phyloP scores from a whole-genome alignment of 2,329 filamentous ascomycete species.

The Grosmannia serpens region DNA sequence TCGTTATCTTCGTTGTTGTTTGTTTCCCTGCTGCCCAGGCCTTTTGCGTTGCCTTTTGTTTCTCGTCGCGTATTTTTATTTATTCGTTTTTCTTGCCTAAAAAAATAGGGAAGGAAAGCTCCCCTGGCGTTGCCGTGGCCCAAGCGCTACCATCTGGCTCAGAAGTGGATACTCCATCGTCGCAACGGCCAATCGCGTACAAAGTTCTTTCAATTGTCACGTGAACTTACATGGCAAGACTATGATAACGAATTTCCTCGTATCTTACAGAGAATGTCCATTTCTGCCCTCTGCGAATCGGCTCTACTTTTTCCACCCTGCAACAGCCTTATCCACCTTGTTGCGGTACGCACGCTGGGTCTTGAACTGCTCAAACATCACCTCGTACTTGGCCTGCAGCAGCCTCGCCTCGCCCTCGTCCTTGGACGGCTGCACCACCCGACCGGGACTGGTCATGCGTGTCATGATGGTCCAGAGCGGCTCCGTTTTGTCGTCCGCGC shows the following conservation, averaged over 20 bases:
- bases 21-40: too few relatives aligned
- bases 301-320: constrained; percentile 20
- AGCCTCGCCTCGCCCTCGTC: constrained; percentile 66
- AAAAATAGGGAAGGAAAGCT: background rate
- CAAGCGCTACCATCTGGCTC: background rate
- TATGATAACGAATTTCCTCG: too few relatives aligned
- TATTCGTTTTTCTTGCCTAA: background rate
- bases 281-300: too few relatives aligned
- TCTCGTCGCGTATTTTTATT: constrained; percentile 1
- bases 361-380: constrained; percentile 89
- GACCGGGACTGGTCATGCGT: constrained; percentile 88
- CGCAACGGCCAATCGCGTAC: background rate
- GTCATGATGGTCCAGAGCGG: constrained; percentile 96
- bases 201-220: background rate
- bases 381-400: constrained; percentile 78
- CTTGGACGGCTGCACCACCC: constrained; percentile 63
- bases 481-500: constrained; percentile 67
- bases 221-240: too few relatives aligned
- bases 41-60: background rate
- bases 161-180: background rate
- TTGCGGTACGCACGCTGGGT: constrained; percentile 74
- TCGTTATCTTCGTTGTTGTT: background rate
- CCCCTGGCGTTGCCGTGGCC: background rate
- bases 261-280: too few relatives aligned
- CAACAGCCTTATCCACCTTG: constrained; percentile 56